Base-by-base conservation (phyloP, 2,329 filamentous ascomycete species). In the Sphaerostilbella broomeana region DNA sequence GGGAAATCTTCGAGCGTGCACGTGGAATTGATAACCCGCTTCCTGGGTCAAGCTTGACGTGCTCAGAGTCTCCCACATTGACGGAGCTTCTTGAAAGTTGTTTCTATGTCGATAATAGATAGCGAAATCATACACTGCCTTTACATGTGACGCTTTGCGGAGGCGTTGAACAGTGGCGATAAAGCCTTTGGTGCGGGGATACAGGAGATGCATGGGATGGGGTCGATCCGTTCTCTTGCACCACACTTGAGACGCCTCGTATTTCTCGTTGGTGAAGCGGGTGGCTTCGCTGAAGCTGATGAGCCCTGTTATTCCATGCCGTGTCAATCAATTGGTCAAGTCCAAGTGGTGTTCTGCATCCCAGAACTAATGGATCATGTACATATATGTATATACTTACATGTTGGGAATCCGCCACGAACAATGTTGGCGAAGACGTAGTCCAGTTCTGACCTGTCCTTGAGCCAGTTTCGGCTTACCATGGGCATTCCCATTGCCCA, bases 401-500 rank as follows among this genome's bases (percentile, higher is more conserved):
- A 81, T 19, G 70, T 76, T 10, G 75, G 75, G 68, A 72, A 77
- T 34, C 63, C 63, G 42, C 62, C 63, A 33, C 63, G 53, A 10
- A 70, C 64, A 32, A 79, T 71, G 13, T 73, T 72, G 6, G 61
- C 51, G 51, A 81, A 81, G 9, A 79, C 71, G 18, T 68, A 63
- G 35, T 74, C 66, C 48, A 81, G 64, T 57, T 80, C 75, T 12
- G 54, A 56, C 51, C 67, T 64, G 54, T 81, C 76, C 43, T 63
- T 64, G 49, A 69, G 65, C 76, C 77, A 81, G 38, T 73, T 71
- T 37, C 77, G 62, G 50, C 67, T 77, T 16, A 80, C 74, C 58
- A 81, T 65, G 6, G 76, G 77, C 73, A 81, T 79, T 3, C 75
- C 74, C 67, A 80, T 77, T 4, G 71, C 75, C 75, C 75, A 79